These are phyloP conservation scores for Penicillium odoratum DNA, from an alignment of 495 filamentous ascomycete species.

Conservation along the genomic window DNA sequence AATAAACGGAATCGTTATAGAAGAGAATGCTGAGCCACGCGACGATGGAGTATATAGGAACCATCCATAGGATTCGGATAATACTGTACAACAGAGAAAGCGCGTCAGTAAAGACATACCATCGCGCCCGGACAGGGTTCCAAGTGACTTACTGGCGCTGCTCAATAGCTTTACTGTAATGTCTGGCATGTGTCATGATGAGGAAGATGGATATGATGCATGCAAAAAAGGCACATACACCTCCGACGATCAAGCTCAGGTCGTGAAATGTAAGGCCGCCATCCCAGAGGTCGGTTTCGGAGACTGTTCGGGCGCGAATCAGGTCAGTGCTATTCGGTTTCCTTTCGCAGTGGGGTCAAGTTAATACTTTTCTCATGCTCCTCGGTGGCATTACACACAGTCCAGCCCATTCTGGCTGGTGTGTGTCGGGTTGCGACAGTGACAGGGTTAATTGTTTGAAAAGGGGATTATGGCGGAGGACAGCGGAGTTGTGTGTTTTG, in stretches of 20 bases:
- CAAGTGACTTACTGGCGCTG: constrained; percentile 69
- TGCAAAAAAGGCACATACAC: constrained; percentile 47
- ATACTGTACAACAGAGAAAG: constrained; percentile 56
- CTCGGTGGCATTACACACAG: constrained; percentile 49
- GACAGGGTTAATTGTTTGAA: constrained; percentile 6
- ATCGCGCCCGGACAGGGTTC: constrained; percentile 5
- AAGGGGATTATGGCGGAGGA: constrained; percentile 3
- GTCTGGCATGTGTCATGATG: constrained; percentile 74
- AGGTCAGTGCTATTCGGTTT: constrained; percentile 4
- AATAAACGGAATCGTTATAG: constrained; percentile 82
- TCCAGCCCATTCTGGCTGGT: constrained; percentile 48
- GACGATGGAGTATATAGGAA: constrained; percentile 79
- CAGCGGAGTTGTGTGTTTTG: constrained; percentile 6
- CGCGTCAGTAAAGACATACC: background rate
- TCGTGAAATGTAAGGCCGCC: constrained; percentile 50
- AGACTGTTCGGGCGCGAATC: constrained; percentile 26
- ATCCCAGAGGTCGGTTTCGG: constrained; percentile 48
- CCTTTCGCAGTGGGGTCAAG: background rate
- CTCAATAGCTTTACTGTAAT: constrained; percentile 80
- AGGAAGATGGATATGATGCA: constrained; percentile 48
- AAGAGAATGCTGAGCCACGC: constrained; percentile 75
- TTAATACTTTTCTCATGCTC: constrained; percentile 45
- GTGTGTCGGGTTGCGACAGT: constrained; percentile 10
- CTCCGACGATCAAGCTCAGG: constrained; percentile 49
- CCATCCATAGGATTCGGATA: constrained; percentile 89